Conservation (phyloP, 2,329 filamentous ascomycete genomes). For the Ceratocystis albifundus region DNA sequence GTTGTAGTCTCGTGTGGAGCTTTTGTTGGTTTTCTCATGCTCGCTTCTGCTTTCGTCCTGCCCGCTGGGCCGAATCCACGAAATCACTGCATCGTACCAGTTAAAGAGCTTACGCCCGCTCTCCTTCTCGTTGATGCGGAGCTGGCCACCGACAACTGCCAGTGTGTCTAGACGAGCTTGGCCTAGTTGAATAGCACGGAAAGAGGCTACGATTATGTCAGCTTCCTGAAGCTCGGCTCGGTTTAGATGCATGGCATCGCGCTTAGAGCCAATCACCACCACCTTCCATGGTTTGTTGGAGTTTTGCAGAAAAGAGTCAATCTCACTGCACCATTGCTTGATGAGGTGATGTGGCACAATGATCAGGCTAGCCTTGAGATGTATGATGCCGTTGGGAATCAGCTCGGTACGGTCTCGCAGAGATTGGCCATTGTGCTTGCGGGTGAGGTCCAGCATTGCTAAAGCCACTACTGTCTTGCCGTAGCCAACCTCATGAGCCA, state of each 20-base stretch:
- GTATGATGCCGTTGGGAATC: constrained; percentile 15
- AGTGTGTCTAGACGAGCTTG: constrained; percentile 17
- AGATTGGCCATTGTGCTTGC: constrained; percentile 25
- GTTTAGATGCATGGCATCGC: constrained; percentile 8
- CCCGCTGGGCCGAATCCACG: constrained; percentile 10
- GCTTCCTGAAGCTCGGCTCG: constrained; percentile 27
- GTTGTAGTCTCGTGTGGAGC: not conserved
- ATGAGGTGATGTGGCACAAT: constrained; percentile 34
- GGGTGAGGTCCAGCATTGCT: constrained; percentile 30
- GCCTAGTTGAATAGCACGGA: constrained; percentile 26
- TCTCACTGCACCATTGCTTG: constrained; percentile 32
- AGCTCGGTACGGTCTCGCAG: constrained; percentile 21
- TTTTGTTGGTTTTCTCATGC: not conserved
- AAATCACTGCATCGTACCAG: constrained; percentile 20
- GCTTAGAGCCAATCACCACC: constrained; percentile 26
- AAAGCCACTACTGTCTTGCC: constrained; percentile 37
- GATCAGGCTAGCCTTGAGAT: constrained; percentile 32
- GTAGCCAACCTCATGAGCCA: constrained; percentile 37
- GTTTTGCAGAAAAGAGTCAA: constrained; percentile 28
- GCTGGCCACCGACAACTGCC: constrained; percentile 21
- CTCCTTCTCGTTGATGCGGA: constrained; percentile 23
- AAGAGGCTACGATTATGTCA: constrained; percentile 31
- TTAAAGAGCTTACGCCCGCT: constrained; percentile 18
- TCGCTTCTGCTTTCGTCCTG: not conserved
- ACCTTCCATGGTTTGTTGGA: constrained; percentile 24